A percentile compares a stretch with the other conserved stretches of the same genome.
phyloP scores from a whole-genome alignment of 2,329 filamentous ascomycete species.

The Ploettnerulaceae sp. region DNA sequence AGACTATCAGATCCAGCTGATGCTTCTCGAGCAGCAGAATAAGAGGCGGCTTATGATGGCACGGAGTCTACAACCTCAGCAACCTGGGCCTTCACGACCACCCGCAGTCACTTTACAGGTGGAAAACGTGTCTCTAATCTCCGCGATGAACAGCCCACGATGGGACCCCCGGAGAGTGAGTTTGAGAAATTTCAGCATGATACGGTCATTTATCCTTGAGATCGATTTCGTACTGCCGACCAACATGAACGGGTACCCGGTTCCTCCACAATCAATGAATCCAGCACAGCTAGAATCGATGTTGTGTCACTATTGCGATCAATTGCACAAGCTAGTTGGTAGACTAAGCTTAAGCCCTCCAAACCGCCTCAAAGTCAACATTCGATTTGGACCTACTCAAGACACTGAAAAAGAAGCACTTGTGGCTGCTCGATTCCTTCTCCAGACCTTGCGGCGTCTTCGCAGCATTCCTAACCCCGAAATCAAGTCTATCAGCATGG shows the following conservation, averaged over 20 bases:
- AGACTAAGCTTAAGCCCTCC: neutral
- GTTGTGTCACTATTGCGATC: neutral
- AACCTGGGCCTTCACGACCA: neutral
- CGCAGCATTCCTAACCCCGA: neutral
- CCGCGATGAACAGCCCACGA: too few species aligned
- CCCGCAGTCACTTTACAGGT: too few species aligned
- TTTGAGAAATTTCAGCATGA: slow-evolving; percentile 18
- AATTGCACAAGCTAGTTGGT: neutral
- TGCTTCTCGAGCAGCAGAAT: slow-evolving; percentile 78
- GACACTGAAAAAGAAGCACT: neutral
- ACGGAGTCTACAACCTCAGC: slow-evolving; percentile 39
- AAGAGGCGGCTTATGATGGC: slow-evolving; percentile 79
- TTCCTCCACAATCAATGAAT: neutral
- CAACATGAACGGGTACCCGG: neutral
- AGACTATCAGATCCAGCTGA: slow-evolving; percentile 81
- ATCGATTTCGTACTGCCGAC: slow-evolving; percentile 3
- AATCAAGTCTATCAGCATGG: neutral
- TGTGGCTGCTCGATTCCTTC: neutral
- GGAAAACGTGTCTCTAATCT: too few species aligned
- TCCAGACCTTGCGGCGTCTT: neutral
- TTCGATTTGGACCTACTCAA: neutral
- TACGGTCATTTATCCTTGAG: slow-evolving; percentile 14
- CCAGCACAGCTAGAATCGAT: neutral
- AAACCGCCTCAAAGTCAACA: neutral
- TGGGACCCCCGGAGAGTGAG: too few species aligned